phyloP scores from a whole-genome alignment of 1,139 yeast species.

The Yamadazyma aaseri region DNA sequence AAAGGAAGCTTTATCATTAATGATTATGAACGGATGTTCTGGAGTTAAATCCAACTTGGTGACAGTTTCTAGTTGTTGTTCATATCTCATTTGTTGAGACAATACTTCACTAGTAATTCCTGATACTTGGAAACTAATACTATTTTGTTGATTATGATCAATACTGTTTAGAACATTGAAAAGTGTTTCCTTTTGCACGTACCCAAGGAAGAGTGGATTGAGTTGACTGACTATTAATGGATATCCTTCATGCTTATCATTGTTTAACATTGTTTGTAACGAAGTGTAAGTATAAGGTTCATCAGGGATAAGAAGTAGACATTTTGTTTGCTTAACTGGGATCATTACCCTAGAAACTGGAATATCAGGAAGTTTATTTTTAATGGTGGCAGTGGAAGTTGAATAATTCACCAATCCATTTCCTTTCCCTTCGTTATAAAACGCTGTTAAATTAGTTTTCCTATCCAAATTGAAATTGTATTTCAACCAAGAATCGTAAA shows the following conservation, averaged over 20 bases:
- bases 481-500: conserved; percentile 47
- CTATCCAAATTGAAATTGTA: conserved; percentile 25
- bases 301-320: conserved; percentile 29
- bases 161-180: conserved; percentile 14
- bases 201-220: conserved; percentile 35
- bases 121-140: conserved; percentile 26
- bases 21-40: conserved; percentile 22
- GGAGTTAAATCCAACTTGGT: conserved; percentile 18
- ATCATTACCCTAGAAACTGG: conserved; percentile 32
- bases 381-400: conserved; percentile 28
- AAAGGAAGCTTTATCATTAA: conserved; percentile 37
- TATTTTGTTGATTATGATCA: conserved; percentile 10
- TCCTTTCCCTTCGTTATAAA: conserved; percentile 38
- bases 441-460: conserved; percentile 4
- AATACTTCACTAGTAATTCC: conserved; percentile 19
- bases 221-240: conserved; percentile 31
- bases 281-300: conserved; percentile 24
- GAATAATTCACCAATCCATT: conserved; percentile 39
- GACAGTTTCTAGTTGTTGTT: conserved; percentile 15
- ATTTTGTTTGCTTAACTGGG: conserved; percentile 27
- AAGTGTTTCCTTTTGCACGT: conserved; percentile 31
- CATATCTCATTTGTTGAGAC: conserved; percentile 28
- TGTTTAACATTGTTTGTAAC: conserved; percentile 22
- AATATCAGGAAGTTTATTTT: conserved; percentile 35
- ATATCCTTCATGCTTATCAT: conserved; percentile 45